Evolutionary conservation across 2,329 filamentous ascomycete species (phyloP).

Genomic region (Colletotrichum truncatum): DNA sequence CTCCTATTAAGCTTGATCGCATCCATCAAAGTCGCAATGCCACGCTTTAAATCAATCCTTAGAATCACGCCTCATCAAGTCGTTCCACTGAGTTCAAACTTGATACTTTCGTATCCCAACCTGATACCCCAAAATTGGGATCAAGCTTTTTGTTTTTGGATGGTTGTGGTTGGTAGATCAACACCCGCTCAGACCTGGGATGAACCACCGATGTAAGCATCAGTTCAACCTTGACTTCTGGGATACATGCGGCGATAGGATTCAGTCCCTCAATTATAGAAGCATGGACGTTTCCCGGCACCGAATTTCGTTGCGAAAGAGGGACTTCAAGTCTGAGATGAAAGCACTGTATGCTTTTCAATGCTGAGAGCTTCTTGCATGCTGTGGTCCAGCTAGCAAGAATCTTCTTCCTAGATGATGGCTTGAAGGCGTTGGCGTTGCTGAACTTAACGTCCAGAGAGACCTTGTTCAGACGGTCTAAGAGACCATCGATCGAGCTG

Average conservation of each 20-base stretch:
- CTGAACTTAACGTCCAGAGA: conserved; percentile 11
- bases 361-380: background rate
- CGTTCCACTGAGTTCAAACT: background rate
- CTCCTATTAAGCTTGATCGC: background rate
- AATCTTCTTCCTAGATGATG: conserved; percentile 17
- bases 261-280: background rate
- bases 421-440: conserved; percentile 1
- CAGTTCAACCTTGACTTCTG: background rate
- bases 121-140: background rate
- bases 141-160: background rate
- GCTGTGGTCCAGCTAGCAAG: background rate
- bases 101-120: background rate
- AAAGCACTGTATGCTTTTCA: background rate
- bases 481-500: background rate
- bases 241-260: background rate
- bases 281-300: background rate
- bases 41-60: too few species aligned
- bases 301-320: background rate
- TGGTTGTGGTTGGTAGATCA: background rate
- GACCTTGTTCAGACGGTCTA: conserved; percentile 2
- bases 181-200: background rate
- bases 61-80: background rate
- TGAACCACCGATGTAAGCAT: conserved; percentile 13
- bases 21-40: background rate
- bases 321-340: background rate